Conservation (phyloP, 2,329 filamentous ascomycete species). For the Cercospora sojina region DNA sequence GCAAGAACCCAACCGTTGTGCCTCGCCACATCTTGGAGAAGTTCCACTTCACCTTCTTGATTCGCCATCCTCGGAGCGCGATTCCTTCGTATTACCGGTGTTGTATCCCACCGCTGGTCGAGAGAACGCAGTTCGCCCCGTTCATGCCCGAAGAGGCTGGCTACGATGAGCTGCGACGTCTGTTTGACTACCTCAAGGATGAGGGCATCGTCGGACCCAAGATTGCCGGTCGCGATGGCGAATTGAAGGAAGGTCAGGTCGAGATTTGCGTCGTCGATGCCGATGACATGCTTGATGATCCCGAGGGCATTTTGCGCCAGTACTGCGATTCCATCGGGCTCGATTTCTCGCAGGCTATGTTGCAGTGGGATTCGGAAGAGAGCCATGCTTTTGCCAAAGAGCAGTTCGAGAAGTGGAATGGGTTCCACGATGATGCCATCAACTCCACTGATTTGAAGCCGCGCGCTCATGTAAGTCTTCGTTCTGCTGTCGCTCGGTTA, state of each 20-base stretch:
- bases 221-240: conserved; percentile 47
- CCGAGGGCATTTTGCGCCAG: conserved; percentile 68
- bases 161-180: conserved; percentile 78
- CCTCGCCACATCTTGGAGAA: conserved; percentile 69
- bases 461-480: conserved; percentile 56
- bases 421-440: conserved; percentile 94
- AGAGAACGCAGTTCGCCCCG: conserved; percentile 78
- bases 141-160: conserved; percentile 89
- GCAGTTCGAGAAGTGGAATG: conserved; percentile 94
- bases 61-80: conserved; percentile 87
- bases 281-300: conserved; percentile 87
- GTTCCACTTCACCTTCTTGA: conserved; percentile 95
- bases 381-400: conserved; percentile 66
- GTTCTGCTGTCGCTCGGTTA: conserved; percentile 2
- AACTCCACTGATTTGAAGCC: conserved; percentile 74
- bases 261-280: conserved; percentile 87
- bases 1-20: conserved; percentile 79
- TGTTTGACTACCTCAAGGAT: conserved; percentile 80
- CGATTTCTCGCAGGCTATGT: conserved; percentile 73
- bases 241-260: conserved; percentile 41
- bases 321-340: conserved; percentile 83
- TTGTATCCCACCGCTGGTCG: conserved; percentile 80
- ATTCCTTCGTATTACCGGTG: conserved; percentile 95
- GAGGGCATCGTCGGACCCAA: conserved; percentile 69
- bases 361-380: conserved; percentile 77